Evolutionary conservation across 2,329 filamentous ascomycete species (phyloP), one percentile per base, ranked within the genome.

Genomic region (Podosphaera fusca): DNA sequence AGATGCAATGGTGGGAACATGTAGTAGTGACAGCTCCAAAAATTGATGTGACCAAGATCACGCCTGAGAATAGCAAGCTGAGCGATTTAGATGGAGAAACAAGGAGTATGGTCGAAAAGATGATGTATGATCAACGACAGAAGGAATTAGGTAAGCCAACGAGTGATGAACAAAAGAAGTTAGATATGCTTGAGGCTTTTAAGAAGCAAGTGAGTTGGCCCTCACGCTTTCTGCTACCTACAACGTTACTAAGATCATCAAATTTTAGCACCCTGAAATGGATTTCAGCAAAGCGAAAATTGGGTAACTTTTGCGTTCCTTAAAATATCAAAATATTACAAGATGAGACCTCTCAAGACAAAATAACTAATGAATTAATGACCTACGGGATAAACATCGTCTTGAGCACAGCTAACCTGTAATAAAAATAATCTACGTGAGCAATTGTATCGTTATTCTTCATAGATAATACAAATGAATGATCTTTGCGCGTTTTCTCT

Each of bases 111-210:
- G 92, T 98, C 50, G 92, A 98, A 80, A 98, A 98, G 80, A 98
- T 98, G 92, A 98, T 98, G 92, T 98, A 79, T 66, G 92, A 98
- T 73, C 92, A 98, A 76, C 77, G 85, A 63, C 89, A 96, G 74
- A 98, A 98, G 80, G 89, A 96, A 74, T 74, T 78, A 70, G 92
- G 92, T 3, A 77, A 84, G 70, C 87, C 88, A 52, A 88, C 84
- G 10, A 94, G 87, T 62, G 92, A 96, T 63, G 92, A 98, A 74
- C 82, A 94, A 77, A 87, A 89, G 76, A 96, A 96, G 78, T 72
- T 81, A 67, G 90, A 98, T 57, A 83, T 98, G 65, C 72, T 98
- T 68, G 85, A 86, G 72, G 87, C 94, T 74, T 96, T 98, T 72
- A 84, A 95, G 78, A 58, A 53, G 29, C 56, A 57, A 56, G 53